Conservation (phyloP, 192 early-diverging fungal species). For the Entomortierella beljakovae region DNA sequence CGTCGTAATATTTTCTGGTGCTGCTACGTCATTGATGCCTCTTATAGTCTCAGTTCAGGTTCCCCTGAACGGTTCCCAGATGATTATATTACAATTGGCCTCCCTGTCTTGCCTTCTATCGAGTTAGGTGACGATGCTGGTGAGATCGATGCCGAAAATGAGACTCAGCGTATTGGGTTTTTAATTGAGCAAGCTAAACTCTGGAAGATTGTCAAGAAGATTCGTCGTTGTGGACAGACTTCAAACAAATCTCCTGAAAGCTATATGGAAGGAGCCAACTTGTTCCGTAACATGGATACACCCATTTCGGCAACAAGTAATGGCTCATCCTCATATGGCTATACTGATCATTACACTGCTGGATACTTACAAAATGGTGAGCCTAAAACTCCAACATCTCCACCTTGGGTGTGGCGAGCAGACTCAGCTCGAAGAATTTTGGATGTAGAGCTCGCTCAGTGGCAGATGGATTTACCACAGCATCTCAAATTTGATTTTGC, state of each 20-base stretch:
- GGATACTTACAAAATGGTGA: slow-evolving; percentile 5
- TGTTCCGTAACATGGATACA: slow-evolving; percentile 12
- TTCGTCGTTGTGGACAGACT: slow-evolving; percentile 48
- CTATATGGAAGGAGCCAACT: slow-evolving; percentile 21
- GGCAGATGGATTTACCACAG: slow-evolving; percentile 46
- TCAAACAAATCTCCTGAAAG: slow-evolving; percentile 28
- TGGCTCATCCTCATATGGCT: neutral
- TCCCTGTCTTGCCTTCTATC: slow-evolving; percentile 26
- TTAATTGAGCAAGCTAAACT: slow-evolving; percentile 54
- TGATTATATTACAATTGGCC: slow-evolving; percentile 41
- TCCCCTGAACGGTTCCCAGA: slow-evolving; percentile 48
- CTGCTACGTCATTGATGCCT: slow-evolving; percentile 50
- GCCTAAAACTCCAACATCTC: neutral
- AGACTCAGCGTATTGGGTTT: slow-evolving; percentile 39
- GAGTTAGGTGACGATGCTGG: slow-evolving; percentile 43
- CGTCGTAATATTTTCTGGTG: slow-evolving; percentile 55
- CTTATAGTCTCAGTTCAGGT: slow-evolving; percentile 41
- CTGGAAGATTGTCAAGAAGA: slow-evolving; percentile 55
- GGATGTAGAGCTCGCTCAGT: slow-evolving; percentile 44
- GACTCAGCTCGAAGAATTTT: slow-evolving; percentile 44
- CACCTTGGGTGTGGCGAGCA: slow-evolving; percentile 42
- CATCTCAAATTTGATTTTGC: slow-evolving; percentile 36
- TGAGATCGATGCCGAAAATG: slow-evolving; percentile 37
- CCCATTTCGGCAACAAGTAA: neutral
- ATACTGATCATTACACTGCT: neutral